These are phyloP conservation scores for Scedosporium dehoogii DNA, from an alignment of 2,329 filamentous ascomycete genomes.

Conservation along the genomic window DNA sequence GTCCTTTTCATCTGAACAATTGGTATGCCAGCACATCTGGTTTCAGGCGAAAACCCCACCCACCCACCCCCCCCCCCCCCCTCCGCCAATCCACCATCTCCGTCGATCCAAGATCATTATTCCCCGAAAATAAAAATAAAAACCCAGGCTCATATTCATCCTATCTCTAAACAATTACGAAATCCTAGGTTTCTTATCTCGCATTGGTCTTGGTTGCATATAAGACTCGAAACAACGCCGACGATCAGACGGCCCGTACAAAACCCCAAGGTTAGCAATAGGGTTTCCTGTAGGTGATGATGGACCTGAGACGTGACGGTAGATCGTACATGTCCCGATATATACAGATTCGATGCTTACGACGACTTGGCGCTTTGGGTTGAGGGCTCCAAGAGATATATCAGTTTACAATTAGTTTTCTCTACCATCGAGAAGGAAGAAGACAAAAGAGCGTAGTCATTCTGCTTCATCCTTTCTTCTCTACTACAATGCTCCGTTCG, in stretches of 20 bases:
- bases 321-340: neutral
- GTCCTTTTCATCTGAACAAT: neutral
- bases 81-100: too few species aligned
- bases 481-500: too few species aligned
- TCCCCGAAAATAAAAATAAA: neutral
- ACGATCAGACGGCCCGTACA: neutral
- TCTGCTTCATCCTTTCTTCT: too few species aligned
- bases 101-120: neutral
- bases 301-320: neutral
- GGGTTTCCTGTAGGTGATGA: neutral
- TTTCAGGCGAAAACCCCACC: neutral
- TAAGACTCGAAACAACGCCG: neutral
- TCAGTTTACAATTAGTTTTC: too few species aligned
- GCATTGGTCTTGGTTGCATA: neutral
- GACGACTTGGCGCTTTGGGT: neutral
- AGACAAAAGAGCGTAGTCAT: too few species aligned
- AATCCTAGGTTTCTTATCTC: neutral
- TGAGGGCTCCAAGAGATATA: too few species aligned
- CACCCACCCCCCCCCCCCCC: too few species aligned
- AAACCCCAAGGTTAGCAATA: neutral
- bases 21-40: neutral
- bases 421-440: too few species aligned
- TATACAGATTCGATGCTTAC: neutral
- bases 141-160: neutral
- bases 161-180: neutral